Percentiles rank a stretch among this genome's conserved stretches.
These are phyloP conservation scores for Botryotinia convoluta DNA, from an alignment of 2,329 filamentous ascomycete species.

Conservation along the genomic window DNA sequence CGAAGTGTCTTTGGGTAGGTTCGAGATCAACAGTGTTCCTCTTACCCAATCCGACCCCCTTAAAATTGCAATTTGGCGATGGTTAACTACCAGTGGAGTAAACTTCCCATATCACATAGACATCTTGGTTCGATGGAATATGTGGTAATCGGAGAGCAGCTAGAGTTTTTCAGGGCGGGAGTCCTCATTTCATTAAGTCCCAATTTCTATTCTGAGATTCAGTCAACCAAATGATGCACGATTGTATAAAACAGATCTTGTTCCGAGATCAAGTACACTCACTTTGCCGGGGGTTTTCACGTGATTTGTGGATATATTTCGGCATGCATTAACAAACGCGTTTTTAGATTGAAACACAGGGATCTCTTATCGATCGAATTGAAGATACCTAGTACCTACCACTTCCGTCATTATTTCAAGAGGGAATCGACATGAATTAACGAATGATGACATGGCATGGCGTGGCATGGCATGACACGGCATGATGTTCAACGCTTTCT, in stretches of 20 bases:
- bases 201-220: neutral
- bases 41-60: neutral
- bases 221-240: neutral
- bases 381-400: neutral
- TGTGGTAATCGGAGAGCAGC: neutral
- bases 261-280: no score
- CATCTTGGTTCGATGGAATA: neutral
- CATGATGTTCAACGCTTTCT: neutral
- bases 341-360: neutral
- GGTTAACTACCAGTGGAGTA: neutral
- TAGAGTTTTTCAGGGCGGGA: neutral
- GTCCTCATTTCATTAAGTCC: fast-evolving
- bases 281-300: neutral
- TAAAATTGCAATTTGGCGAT: neutral
- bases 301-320: neutral
- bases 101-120: neutral
- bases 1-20: no score
- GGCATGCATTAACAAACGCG: neutral
- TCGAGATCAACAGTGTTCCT: neutral
- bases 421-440: neutral
- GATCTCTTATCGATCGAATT: neutral
- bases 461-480: neutral
- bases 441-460: neutral
- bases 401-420: neutral
- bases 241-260: neutral